phyloP scores from a whole-genome alignment of 306 rosid species.

The Citrullus colocynthis region DNA sequence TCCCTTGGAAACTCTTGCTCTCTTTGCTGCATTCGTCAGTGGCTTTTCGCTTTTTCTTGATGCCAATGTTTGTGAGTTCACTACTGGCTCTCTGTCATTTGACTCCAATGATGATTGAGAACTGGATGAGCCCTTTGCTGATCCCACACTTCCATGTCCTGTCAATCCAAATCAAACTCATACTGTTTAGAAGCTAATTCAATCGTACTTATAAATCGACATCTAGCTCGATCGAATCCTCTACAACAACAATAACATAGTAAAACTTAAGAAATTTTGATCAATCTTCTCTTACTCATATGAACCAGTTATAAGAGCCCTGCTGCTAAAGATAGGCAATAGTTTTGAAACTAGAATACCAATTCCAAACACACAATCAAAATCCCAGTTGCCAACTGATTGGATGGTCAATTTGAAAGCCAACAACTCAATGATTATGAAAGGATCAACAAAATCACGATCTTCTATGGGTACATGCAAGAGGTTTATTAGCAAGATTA shows the following conservation, averaged over 20 bases:
- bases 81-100: not conserved
- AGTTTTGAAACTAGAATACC: not conserved
- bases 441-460: not conserved
- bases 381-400: not conserved
- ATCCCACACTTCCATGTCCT: slow-evolving; percentile 6
- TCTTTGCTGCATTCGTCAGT: slow-evolving; percentile 7
- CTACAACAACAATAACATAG: not conserved
- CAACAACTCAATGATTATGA: not conserved
- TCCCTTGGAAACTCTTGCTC: slow-evolving; percentile 13
- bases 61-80: not conserved
- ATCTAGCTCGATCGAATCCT: not conserved
- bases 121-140: not conserved
- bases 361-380: not conserved
- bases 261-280: not conserved
- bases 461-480: not conserved
- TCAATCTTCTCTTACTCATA: not conserved
- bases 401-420: not conserved
- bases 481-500: not conserved
- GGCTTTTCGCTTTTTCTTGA: not conserved
- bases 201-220: not conserved
- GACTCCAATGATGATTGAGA: slow-evolving; percentile 9
- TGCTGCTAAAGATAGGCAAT: not conserved
- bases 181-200: not conserved
- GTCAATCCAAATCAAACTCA: not conserved
- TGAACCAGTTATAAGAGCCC: not conserved